Evolutionary conservation across 108 stramenopile species (phyloP), one percentile per base, ranked within the genome.

Genomic region (Cyclotella baltica): DNA sequence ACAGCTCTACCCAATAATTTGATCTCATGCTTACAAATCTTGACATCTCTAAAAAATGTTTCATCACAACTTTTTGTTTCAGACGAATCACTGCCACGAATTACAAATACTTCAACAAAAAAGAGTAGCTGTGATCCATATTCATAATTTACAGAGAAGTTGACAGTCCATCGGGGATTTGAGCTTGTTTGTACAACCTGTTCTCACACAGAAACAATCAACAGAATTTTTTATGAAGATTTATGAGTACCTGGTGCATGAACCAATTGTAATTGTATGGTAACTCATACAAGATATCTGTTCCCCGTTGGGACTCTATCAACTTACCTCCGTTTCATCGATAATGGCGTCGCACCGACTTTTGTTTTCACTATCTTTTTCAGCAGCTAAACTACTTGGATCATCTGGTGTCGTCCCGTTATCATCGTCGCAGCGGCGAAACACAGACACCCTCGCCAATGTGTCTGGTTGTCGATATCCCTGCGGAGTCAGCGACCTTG

Each of bases 391-490:
- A n/a, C n/a, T n/a, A n/a, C n/a, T n/a, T n/a, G n/a, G n/a, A n/a
- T n/a, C n/a, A n/a, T n/a, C n/a, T n/a, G n/a, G n/a, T n/a, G n/a
- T n/a, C 13, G 56, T 15, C 31, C 22, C 6, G 29, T 33, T 34
- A 19, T 62, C 61, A 22, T 62, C 11, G 1, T 67, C 43, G 19
- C 28, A 20, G n/a, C 43, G 40, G 40, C 9, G 1, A 67, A 52
- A 1, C 22, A 61, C 23, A 23, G 66, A 61, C 16, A 80, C 59
- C 20, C 58, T 29, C 11, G 71, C 71, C 10, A 67, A 57, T 9
- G 72, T 50, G 52, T 73, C 65, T 22, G 78, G 78, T 37, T 80
- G 78, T 46, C 67, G 48, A 51, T 51, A 67, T 67, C 67, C 67
- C 35, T 62, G 66, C 0, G 33, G 22, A 8, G 40, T 52, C 10